Base-by-base conservation (phyloP, 1,284 basidiomycete genomes). In the Macrocystidia cucumis region DNA sequence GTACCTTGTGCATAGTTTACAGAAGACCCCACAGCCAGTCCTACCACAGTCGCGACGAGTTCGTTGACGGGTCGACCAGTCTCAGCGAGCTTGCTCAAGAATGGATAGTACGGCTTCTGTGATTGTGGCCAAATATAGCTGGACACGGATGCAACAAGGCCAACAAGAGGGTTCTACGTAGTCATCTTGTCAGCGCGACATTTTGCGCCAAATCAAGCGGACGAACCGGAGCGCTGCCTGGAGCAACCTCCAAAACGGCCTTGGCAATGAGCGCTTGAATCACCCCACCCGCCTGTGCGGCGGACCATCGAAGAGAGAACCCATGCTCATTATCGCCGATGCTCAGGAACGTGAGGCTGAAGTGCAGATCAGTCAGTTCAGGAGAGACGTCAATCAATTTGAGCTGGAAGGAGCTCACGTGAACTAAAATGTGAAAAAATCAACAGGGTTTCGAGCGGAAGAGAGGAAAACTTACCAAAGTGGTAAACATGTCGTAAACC, bases 401-500 rank as follows among this genome's bases (percentile, higher is more conserved):
- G 7, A 34, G 25, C 2, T 9, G 29, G 14, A 39, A 17, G 13
- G 19, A 31, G 34, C 44, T 30, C 47, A 50, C 49, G 44, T 42
- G 39, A 52, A 57, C 47, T 55, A 29, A 9, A 22, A 21, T 19
- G 22, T 12, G 7, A 19, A 24, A 39, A 19, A 31, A 23, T 24
- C 27, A 29, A 32, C 20, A 3, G 13, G 6, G 11, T 32, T 23
- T n/a, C 14, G 22, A 9, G 24, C n/a, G n/a, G 9, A 38, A 17
- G 43, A 19, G 14, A 33, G 12, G 39, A n/a, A 21, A 25, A 52
- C 65, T 48, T 42, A 72, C 65, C 22, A 70, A 47, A 11, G 55
- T 56, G 1, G 59, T 51, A 35, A 75, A 65, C 62, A 65, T 67
- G 13, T 65, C 60, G 43, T 72, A 76, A 5, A 78, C 45, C 44